phyloP scores from a whole-genome alignment of 1,139 yeast species.

The Suzukiozyma palmioleophila region DNA sequence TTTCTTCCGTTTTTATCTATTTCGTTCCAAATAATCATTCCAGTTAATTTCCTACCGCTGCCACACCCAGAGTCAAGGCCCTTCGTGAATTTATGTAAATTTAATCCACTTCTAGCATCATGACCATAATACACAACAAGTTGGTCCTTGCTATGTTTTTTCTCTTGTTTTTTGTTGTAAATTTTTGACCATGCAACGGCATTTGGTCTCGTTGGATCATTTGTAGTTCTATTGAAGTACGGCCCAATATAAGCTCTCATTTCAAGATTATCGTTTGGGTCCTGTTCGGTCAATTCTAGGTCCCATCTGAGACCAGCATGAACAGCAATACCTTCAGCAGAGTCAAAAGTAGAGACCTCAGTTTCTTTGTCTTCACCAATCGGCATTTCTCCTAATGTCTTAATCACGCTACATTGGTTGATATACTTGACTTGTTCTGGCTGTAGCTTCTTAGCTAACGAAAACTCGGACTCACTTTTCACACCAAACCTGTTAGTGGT shows the following conservation, averaged over 20 bases:
- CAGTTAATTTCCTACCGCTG: constrained; percentile 66
- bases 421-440: constrained; percentile 61
- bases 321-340: constrained; percentile 56
- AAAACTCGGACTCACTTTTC: constrained; percentile 52
- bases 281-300: constrained; percentile 51
- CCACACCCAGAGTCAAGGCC: constrained; percentile 87
- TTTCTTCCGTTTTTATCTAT: constrained; percentile 3
- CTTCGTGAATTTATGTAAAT: constrained; percentile 56
- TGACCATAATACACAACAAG: constrained; percentile 83
- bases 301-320: constrained; percentile 80
- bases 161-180: constrained; percentile 50
- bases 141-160: constrained; percentile 18
- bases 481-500: constrained; percentile 18
- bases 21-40: constrained; percentile 37
- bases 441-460: constrained; percentile 53
- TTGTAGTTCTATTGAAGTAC: constrained; percentile 48
- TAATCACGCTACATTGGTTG: constrained; percentile 58
- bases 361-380: constrained; percentile 11
- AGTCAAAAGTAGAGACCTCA: constrained; percentile 12
- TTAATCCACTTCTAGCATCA: constrained; percentile 77
- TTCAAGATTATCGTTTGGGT: constrained; percentile 56
- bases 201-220: constrained; percentile 42
- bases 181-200: constrained; percentile 62
- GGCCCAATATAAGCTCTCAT: constrained; percentile 62
- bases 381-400: constrained; percentile 60